phyloP scores from a whole-genome alignment of 1,284 basidiomycete genomes.

The Rhodotorula sp. region DNA sequence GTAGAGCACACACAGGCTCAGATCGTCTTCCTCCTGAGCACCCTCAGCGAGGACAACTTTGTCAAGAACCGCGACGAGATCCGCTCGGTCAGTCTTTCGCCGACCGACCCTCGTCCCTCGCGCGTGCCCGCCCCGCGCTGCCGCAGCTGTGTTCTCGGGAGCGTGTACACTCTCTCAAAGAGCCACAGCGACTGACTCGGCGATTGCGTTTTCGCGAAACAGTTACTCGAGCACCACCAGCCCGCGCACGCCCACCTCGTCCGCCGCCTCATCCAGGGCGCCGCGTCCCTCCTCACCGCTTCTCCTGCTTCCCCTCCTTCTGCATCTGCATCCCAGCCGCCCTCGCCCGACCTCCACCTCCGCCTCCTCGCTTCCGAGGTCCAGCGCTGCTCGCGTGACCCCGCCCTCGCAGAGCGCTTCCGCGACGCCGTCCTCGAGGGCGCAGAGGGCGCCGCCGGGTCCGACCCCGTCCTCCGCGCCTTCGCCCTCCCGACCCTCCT shows the following conservation, averaged over 20 bases:
- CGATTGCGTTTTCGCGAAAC: constrained; percentile 38
- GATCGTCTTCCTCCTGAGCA: constrained; percentile 90
- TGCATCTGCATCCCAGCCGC: constrained; percentile 23
- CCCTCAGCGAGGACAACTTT: constrained; percentile 91
- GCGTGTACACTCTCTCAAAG: too few species aligned
- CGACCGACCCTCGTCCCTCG: not conserved
- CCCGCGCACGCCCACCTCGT: constrained; percentile 94
- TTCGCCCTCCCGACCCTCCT: constrained; percentile 73
- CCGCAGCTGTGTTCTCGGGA: too few species aligned
- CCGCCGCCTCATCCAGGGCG: constrained; percentile 80
- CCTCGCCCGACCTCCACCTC: constrained; percentile 66
- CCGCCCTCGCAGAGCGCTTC: constrained; percentile 79
- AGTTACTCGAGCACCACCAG: constrained; percentile 93
- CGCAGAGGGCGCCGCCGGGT: constrained; percentile 58
- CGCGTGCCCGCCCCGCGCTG: not conserved
- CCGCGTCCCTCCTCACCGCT: constrained; percentile 57
- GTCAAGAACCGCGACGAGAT: constrained; percentile 88
- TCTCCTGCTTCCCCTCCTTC: constrained; percentile 59
- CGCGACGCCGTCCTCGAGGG: constrained; percentile 80
- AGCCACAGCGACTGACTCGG: not conserved
- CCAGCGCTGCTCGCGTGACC: constrained; percentile 79
- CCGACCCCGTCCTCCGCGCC: constrained; percentile 55
- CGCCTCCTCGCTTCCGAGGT: constrained; percentile 81
- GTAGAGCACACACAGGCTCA: constrained; percentile 50
- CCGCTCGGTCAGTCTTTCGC: constrained; percentile 65